Percentiles rank a stretch among this genome's conserved stretches.
Conservation (phyloP, 2,329 filamentous ascomycete genomes). For the Aspergillus fumigatiaffinis region DNA sequence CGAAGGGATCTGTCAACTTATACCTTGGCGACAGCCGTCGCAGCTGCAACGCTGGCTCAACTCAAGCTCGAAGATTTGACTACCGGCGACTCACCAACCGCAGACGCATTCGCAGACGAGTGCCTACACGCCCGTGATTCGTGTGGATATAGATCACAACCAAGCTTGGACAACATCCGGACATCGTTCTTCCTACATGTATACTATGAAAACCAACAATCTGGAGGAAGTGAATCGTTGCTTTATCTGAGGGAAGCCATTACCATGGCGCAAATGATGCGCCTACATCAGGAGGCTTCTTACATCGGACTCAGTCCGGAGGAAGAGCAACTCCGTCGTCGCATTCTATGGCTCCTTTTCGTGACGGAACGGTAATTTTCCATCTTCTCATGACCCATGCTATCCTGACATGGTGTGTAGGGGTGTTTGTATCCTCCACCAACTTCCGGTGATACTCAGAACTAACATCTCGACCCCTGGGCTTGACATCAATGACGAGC, state of each 20-base stretch:
- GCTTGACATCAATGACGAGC: slow-evolving; percentile 38
- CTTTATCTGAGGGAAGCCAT: slow-evolving; percentile 50
- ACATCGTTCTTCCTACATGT: slow-evolving; percentile 52
- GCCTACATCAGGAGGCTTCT: slow-evolving; percentile 44
- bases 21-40: slow-evolving; percentile 45
- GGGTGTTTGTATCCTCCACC: slow-evolving; percentile 50
- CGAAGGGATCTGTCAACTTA: slow-evolving; percentile 30
- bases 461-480: slow-evolving; percentile 38
- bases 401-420: slow-evolving; percentile 17
- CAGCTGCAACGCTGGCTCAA: slow-evolving; percentile 48
- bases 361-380: slow-evolving; percentile 39
- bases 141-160: slow-evolving; percentile 25
- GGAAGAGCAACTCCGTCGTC: slow-evolving; percentile 45
- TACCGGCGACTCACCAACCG: slow-evolving; percentile 27
- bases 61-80: slow-evolving; percentile 36
- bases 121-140: slow-evolving; percentile 30
- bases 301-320: slow-evolving; percentile 34
- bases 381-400: background rate
- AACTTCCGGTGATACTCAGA: slow-evolving; percentile 46
- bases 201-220: slow-evolving; percentile 48
- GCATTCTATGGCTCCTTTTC: slow-evolving; percentile 48
- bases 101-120: slow-evolving; percentile 34
- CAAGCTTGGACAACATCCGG: slow-evolving; percentile 42
- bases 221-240: slow-evolving; percentile 46
- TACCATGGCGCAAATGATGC: slow-evolving; percentile 50